Conservation (phyloP, 1,284 basidiomycete genomes). For the Irpex lacteus region DNA sequence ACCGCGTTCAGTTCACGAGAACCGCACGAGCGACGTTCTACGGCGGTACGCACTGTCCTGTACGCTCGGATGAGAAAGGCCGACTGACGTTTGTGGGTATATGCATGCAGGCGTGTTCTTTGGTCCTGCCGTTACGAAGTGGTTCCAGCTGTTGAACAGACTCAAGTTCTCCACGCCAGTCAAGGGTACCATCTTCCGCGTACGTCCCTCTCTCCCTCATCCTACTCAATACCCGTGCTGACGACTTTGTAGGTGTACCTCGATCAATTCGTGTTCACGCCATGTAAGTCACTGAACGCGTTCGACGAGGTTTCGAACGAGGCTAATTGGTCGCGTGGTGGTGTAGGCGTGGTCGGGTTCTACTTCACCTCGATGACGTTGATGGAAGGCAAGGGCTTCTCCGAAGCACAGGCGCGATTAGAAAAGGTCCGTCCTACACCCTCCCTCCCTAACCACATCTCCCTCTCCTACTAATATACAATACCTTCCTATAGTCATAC, state of each 20-base stretch:
- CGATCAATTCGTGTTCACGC: conserved; percentile 72
- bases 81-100: neutral
- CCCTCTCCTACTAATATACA: neutral
- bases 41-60: conserved; percentile 46
- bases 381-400: conserved; percentile 62
- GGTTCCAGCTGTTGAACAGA: conserved; percentile 65
- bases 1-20: conserved; percentile 50
- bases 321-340: neutral
- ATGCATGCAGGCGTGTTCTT: conserved; percentile 54
- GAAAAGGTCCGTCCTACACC: conserved; percentile 37
- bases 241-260: conserved; percentile 58
- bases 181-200: conserved; percentile 57
- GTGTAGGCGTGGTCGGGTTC: conserved; percentile 58
- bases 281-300: conserved; percentile 39
- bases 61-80: neutral
- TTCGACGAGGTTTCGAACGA: neutral
- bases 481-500: conserved; percentile 46
- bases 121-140: conserved; percentile 70
- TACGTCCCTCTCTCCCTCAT: conserved; percentile 29
- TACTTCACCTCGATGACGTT: conserved; percentile 77
- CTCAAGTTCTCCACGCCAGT: conserved; percentile 60
- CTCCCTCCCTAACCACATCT: neutral
- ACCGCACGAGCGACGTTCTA: conserved; percentile 75
- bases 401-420: conserved; percentile 55
- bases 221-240: neutral